These are phyloP conservation scores for Erucastrum elatum DNA, from an alignment of 345 rosid genomes.

Conservation along the genomic window DNA sequence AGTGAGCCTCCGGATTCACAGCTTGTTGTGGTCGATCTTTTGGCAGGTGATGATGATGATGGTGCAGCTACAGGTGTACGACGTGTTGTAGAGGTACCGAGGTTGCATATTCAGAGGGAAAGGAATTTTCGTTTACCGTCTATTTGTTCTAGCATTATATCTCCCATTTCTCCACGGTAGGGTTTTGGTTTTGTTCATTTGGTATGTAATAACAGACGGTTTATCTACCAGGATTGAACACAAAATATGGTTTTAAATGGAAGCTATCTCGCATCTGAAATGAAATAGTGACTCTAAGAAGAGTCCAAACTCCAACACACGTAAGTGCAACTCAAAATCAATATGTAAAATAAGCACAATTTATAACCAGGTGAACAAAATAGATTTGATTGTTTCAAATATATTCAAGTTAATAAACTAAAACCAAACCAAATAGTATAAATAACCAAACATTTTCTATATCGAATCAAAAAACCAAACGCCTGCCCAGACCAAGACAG, in stretches of 20 bases:
- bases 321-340: not conserved
- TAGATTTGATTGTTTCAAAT: not conserved
- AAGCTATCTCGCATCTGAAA: not conserved
- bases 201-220: not conserved
- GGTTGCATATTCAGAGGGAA: slow-evolving; percentile 29
- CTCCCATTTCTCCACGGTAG: slow-evolving; percentile 67
- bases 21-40: slow-evolving; percentile 65
- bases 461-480: not conserved
- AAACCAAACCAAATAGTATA: not conserved
- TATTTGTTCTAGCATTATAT: slow-evolving; percentile 49
- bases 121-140: slow-evolving; percentile 31
- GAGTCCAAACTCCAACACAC: not conserved
- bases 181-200: not conserved
- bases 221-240: not conserved
- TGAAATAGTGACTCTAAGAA: not conserved
- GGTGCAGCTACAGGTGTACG: slow-evolving; percentile 6
- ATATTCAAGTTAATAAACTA: not conserved
- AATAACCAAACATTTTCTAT: too few species aligned
- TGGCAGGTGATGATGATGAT: slow-evolving; percentile 48
- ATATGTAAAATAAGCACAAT: not conserved
- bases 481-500: not conserved
- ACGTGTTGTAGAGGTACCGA: slow-evolving; percentile 20
- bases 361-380: not conserved
- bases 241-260: not conserved
- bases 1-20: slow-evolving; percentile 72